These are phyloP conservation scores for Aspergillus sp. DNA, from an alignment of 2,329 filamentous ascomycete genomes.

Conservation along the genomic window DNA sequence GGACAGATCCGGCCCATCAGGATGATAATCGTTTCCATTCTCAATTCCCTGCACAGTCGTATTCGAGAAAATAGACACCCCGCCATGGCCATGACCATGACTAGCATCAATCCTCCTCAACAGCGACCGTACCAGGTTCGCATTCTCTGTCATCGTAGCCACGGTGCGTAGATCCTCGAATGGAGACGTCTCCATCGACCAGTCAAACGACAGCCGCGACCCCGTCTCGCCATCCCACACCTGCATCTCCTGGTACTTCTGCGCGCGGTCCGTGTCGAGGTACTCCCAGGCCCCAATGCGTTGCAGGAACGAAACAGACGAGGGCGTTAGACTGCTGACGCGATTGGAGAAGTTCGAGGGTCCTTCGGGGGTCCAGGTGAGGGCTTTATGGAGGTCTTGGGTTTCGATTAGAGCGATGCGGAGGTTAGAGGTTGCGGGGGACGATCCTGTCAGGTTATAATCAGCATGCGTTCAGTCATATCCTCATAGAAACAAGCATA, in stretches of 20 bases:
- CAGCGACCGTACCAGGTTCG: constrained; percentile 75
- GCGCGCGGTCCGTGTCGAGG: constrained; percentile 63
- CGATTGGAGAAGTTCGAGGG: constrained; percentile 66
- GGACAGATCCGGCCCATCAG: constrained; percentile 64
- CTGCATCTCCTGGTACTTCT: constrained; percentile 91
- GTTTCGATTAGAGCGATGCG: constrained; percentile 84
- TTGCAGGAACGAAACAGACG: constrained; percentile 74
- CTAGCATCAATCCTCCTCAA: constrained; percentile 63
- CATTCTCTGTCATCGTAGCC: constrained; percentile 94
- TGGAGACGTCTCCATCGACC: constrained; percentile 44
- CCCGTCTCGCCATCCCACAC: constrained; percentile 94
- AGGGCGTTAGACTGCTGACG: constrained; percentile 87
- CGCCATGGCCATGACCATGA: constrained; percentile 37
- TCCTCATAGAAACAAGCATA: constrained; percentile 35
- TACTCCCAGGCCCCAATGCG: constrained; percentile 79
- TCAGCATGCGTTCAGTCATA: constrained; percentile 1
- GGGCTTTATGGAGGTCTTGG: constrained; percentile 67
- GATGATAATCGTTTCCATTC: constrained; percentile 59
- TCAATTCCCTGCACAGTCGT: constrained; percentile 72
- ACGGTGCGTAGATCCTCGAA: constrained; percentile 54
- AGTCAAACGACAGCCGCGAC: constrained; percentile 82
- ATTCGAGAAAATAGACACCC: constrained; percentile 61
- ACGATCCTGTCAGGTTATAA: constrained; percentile 52
- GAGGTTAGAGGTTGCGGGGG: constrained; percentile 64
- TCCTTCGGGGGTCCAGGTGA: too few species aligned